Conservation (phyloP, 1,284 basidiomycete genomes). For the Rhodofomes roseus region DNA sequence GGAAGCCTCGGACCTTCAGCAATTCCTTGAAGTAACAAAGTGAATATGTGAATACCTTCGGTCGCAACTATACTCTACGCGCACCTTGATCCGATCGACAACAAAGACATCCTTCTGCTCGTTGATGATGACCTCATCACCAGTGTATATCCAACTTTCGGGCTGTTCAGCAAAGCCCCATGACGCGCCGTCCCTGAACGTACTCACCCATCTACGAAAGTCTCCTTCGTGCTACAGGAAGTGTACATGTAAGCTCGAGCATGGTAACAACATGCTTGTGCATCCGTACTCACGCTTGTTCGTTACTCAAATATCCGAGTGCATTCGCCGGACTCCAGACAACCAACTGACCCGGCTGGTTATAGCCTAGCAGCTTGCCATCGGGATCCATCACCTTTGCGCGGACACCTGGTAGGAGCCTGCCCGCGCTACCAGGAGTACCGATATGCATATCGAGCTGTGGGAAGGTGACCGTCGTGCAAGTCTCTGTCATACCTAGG, state of each 20-base stretch:
- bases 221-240: slow-evolving; percentile 37
- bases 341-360: slow-evolving; percentile 40
- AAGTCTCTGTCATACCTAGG: slow-evolving; percentile 43
- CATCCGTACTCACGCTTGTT: slow-evolving; percentile 40
- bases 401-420: slow-evolving; percentile 33
- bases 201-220: slow-evolving; percentile 35
- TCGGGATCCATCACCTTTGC: slow-evolving; percentile 38
- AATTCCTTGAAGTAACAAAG: slow-evolving; percentile 8
- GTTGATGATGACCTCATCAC: slow-evolving; percentile 40
- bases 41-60: too few species aligned
- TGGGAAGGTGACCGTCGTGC: slow-evolving; percentile 39
- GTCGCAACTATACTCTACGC: not conserved
- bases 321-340: slow-evolving; percentile 39
- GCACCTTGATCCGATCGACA: slow-evolving; percentile 42
- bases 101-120: slow-evolving; percentile 39
- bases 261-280: not conserved
- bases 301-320: slow-evolving; percentile 39
- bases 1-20: slow-evolving; percentile 24
- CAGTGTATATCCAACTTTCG: slow-evolving; percentile 41
- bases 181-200: not conserved
- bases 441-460: slow-evolving; percentile 20
- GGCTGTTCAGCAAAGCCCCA: not conserved
- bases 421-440: slow-evolving; percentile 34
- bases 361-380: slow-evolving; percentile 32
- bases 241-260: not conserved